Evolutionary conservation across 257 asterid species (phyloP).

Genomic region (Primulina huaijiensis): DNA sequence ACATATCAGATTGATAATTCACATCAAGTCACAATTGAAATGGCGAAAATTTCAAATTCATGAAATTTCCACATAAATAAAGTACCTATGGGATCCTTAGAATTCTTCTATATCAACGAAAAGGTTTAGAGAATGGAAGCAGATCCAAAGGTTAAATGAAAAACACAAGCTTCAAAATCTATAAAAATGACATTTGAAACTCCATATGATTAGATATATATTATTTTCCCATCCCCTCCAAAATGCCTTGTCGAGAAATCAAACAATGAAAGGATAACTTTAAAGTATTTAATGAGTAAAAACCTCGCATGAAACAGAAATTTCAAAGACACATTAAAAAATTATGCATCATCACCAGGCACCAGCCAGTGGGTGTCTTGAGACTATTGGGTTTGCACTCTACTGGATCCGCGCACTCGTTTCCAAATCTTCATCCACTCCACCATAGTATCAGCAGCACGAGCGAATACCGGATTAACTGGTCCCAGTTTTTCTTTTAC

Average conservation of each 20-base stretch:
- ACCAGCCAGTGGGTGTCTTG: neutral
- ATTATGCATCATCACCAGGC: neutral
- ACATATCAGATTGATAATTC: too few species aligned
- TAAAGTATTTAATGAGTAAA: too few species aligned
- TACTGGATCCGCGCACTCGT: slow-evolving; percentile 35
- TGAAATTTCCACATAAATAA: neutral
- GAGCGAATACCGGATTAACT: slow-evolving; percentile 48
- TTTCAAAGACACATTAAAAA: too few species aligned
- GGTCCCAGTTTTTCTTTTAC: slow-evolving; percentile 62
- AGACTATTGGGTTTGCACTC: neutral
- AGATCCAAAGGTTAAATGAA: neutral
- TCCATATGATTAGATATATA: neutral
- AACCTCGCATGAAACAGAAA: neutral
- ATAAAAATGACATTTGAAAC: neutral
- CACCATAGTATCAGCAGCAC: slow-evolving; percentile 69
- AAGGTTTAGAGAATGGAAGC: neutral
- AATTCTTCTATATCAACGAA: too few species aligned
- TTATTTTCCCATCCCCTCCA: neutral
- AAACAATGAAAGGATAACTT: neutral
- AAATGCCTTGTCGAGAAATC: neutral
- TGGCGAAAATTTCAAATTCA: neutral
- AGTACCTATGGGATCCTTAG: too few species aligned
- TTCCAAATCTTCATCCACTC: slow-evolving; percentile 91
- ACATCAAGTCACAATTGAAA: neutral
- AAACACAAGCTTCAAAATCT: too few species aligned